These are phyloP conservation scores for Euphorbia tirucalli DNA, from an alignment of 345 rosid genomes.

Conservation along the genomic window DNA sequence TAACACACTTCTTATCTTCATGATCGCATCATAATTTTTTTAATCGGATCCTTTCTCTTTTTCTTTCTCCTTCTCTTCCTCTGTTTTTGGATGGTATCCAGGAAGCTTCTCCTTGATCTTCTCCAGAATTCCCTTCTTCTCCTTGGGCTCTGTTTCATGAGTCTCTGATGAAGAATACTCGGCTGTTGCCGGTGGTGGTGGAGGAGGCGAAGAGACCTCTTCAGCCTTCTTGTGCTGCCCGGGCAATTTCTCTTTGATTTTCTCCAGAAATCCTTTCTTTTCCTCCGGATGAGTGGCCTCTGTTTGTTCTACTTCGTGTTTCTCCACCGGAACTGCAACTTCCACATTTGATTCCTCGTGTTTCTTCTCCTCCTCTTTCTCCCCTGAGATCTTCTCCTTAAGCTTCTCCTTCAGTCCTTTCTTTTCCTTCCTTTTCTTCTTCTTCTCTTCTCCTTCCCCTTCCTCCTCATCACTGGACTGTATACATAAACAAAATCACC, in stretches of 20 bases:
- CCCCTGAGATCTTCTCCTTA: conserved; percentile 49
- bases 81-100: conserved; percentile 62
- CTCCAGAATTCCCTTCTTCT: conserved; percentile 79
- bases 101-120: conserved; percentile 93
- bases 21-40: no score
- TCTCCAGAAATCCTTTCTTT: conserved; percentile 56
- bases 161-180: background rate
- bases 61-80: conserved; percentile 40
- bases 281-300: conserved; percentile 40
- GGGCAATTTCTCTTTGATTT: conserved; percentile 69
- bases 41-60: conserved; percentile 26
- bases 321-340: conserved; percentile 4
- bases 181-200: background rate
- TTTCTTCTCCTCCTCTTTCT: conserved; percentile 23
- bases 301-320: conserved; percentile 12
- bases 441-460: conserved; percentile 55
- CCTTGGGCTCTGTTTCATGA: conserved; percentile 36
- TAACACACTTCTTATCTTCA: no score
- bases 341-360: background rate
- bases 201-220: conserved; percentile 14
- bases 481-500: no score
- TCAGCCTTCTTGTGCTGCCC: conserved; percentile 37
- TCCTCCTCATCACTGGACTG: conserved; percentile 91
- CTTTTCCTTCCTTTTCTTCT: conserved; percentile 54
- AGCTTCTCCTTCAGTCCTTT: conserved; percentile 53